Evolutionary conservation across 1,284 basidiomycete species (phyloP).

Genomic region (Pyrrhoderma noxium): DNA sequence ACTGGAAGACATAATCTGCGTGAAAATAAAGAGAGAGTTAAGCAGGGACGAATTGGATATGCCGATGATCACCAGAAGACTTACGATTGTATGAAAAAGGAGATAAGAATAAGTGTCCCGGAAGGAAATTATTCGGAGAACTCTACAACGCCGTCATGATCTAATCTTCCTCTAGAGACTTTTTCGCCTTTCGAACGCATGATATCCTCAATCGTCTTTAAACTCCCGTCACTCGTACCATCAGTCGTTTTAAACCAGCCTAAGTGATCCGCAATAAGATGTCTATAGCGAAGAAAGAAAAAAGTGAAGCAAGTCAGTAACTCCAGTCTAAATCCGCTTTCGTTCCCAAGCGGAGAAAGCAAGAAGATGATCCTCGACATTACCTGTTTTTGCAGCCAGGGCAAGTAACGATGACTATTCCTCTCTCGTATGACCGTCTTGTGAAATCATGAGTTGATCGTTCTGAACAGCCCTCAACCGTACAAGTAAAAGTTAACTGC

Average conservation of each 20-base stretch:
- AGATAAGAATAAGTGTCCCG: neutral
- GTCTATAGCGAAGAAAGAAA: slow-evolving; percentile 35
- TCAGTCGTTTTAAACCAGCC: slow-evolving; percentile 83
- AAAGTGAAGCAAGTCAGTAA: neutral
- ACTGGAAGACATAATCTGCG: too few relatives aligned
- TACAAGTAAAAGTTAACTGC: slow-evolving; percentile 85
- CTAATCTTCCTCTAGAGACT: slow-evolving; percentile 52
- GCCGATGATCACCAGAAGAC: too few relatives aligned
- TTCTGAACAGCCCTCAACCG: slow-evolving; percentile 67
- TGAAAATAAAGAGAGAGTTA: too few relatives aligned
- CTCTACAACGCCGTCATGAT: slow-evolving; percentile 39
- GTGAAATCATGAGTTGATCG: slow-evolving; percentile 88
- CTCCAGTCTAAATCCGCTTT: neutral
- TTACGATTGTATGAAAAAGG: too few relatives aligned
- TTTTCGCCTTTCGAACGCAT: slow-evolving; percentile 70
- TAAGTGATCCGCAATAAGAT: slow-evolving; percentile 86
- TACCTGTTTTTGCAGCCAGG: slow-evolving; percentile 86
- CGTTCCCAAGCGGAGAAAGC: neutral
- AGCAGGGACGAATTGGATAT: too few relatives aligned
- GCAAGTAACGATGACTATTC: slow-evolving; percentile 90
- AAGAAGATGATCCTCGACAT: slow-evolving; percentile 21
- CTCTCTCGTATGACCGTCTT: slow-evolving; percentile 76
- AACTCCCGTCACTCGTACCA: slow-evolving; percentile 59
- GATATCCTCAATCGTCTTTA: slow-evolving; percentile 77
- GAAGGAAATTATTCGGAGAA: slow-evolving; percentile 19